Percentiles rank a stretch among this genome's conserved stretches.
These are phyloP conservation scores for Papiliotrema laurentii DNA, from an alignment of 1,284 basidiomycete genomes.

Conservation along the genomic window DNA sequence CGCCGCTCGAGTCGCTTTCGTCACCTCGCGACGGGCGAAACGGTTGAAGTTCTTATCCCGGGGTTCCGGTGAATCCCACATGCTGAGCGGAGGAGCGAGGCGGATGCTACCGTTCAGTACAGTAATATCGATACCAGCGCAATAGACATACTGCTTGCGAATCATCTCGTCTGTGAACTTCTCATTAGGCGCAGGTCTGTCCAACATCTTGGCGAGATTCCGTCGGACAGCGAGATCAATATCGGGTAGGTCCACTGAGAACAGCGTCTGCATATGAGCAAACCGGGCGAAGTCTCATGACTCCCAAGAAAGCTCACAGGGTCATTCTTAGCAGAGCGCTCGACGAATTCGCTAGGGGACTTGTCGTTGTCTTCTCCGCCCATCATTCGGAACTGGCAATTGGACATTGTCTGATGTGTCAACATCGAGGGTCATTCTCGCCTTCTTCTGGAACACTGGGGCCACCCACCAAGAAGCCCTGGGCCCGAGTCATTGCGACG, in stretches of 20 bases:
- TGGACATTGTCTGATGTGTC: conserved; percentile 30
- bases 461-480: conserved; percentile 58
- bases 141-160: conserved; percentile 33
- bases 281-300: not conserved
- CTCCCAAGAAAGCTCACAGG: conserved; percentile 15
- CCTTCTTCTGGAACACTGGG: not conserved
- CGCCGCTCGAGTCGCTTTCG: conserved; percentile 36
- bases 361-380: conserved; percentile 43
- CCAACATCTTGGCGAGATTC: conserved; percentile 31
- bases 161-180: conserved; percentile 32
- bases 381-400: conserved; percentile 39
- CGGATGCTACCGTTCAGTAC: conserved; percentile 21
- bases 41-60: conserved; percentile 29
- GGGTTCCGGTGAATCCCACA: conserved; percentile 40
- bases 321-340: conserved; percentile 15
- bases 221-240: conserved; percentile 27
- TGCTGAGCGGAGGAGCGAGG: conserved; percentile 37
- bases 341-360: conserved; percentile 39
- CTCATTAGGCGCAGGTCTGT: conserved; percentile 27
- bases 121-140: not conserved
- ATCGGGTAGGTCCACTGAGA: conserved; percentile 25
- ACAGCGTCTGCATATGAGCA: conserved; percentile 17
- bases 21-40: conserved; percentile 35
- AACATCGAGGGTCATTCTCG: not conserved
- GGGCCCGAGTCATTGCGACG: conserved; percentile 85